Percentiles rank a stretch among this genome's conserved stretches.
These are phyloP conservation scores for Phytopythium montanum DNA, from an alignment of 352 stramenopile genomes.

Conservation along the genomic window DNA sequence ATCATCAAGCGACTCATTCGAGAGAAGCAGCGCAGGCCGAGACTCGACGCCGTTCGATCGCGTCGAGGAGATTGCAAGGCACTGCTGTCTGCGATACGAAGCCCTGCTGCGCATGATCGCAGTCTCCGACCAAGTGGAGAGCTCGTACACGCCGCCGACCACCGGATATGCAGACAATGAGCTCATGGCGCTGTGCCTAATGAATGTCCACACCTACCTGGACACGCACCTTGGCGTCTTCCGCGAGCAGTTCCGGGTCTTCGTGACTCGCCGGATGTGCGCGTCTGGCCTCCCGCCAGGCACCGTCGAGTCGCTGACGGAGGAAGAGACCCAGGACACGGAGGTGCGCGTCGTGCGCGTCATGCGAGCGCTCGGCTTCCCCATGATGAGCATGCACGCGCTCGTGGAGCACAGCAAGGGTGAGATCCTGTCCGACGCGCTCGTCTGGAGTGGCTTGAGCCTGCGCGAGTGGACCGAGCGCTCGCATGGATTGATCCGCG, in stretches of 20 bases:
- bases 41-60: not conserved
- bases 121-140: slow-evolving; percentile 6
- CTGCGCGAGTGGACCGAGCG: slow-evolving; percentile 33
- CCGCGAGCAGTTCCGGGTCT: slow-evolving; percentile 9
- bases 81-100: slow-evolving; percentile 1
- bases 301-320: not conserved
- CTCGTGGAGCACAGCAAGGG: slow-evolving; percentile 22
- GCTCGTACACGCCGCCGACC: slow-evolving; percentile 17
- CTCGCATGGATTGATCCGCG: not conserved
- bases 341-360: slow-evolving; percentile 22
- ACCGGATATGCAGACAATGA: slow-evolving; percentile 25
- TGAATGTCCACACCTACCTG: slow-evolving; percentile 62
- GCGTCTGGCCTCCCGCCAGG: not conserved
- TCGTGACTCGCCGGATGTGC: not conserved
- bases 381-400: slow-evolving; percentile 24
- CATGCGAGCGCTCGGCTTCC: slow-evolving; percentile 40
- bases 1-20: not conserved
- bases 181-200: slow-evolving; percentile 50
- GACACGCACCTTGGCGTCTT: slow-evolving; percentile 33
- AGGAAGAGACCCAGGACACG: not conserved
- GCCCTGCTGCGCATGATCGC: slow-evolving; percentile 3
- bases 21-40: not conserved
- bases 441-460: slow-evolving; percentile 45
- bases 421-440: slow-evolving; percentile 16
- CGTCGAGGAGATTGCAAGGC: not conserved